Base-by-base conservation (phyloP, 2,329 filamentous ascomycete species). In the Colletotrichum acutatum region DNA sequence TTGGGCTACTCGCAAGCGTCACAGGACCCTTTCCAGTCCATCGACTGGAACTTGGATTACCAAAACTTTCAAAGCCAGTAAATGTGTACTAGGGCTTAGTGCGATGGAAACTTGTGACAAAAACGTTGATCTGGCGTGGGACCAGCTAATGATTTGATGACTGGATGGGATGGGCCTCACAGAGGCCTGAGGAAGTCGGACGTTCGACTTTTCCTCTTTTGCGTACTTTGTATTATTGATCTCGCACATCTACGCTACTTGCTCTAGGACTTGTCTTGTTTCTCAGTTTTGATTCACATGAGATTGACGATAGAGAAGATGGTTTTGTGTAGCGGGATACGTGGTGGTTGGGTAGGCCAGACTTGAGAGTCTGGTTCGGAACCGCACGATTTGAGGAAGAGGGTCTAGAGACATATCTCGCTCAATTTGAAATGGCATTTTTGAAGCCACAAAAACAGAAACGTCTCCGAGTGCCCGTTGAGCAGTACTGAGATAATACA, bases 1-100 rank as follows among this genome's bases (percentile, higher is more conserved):
- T 80, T 86, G 52, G 86, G 87, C 28, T 90, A 86, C 77, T 88
- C 85, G 3, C 89, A 90, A 76, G 85, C 85, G 4, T 87, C 88
- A 46, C 86, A 87, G 66, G 88, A 89, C 57, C 81, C 89, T 24
- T 85, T 87, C 71, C 79, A 81, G n/a, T 53, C 61, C 12, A 75
- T 86, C 69, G 84, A 87, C 61, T 86, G 85, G 83, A 77, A 76
- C n/a, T 72, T 82, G 74, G 79, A 82, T 61, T 82, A 80, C 74
- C 76, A 76, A 56, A 74, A 75, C 56, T 82, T 82, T 53, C 77
- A 56, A 14, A 53, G 77, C 37, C 79, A 83, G 60, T 83, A 81
- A 75, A 63, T 12, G 9, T 22, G 14, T 8, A 14, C 68, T 8
- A 72, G 32, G 22, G 46, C 28, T 58, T 11, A 16, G 42, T 42